These are phyloP conservation scores for Penicillium decumbens DNA, from an alignment of 2,329 filamentous ascomycete genomes.

Conservation along the genomic window DNA sequence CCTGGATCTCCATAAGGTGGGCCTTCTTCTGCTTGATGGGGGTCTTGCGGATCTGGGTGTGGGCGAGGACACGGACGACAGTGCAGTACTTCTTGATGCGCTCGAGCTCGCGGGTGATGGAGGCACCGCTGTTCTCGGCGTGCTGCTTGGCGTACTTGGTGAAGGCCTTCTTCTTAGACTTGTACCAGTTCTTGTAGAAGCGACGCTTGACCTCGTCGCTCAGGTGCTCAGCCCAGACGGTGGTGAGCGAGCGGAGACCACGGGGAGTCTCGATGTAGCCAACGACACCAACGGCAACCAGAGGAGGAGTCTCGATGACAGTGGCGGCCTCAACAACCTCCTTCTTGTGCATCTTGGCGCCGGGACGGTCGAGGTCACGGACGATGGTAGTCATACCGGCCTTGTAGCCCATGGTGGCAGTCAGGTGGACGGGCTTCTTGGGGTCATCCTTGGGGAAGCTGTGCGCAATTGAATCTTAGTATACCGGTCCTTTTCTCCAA, in stretches of 20 bases:
- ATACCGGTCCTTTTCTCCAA: slow-evolving; percentile 15
- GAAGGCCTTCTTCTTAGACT: slow-evolving; percentile 99
- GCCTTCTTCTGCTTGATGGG: slow-evolving; percentile 99
- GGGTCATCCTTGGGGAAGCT: slow-evolving; percentile 99
- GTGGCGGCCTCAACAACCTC: slow-evolving; percentile 85
- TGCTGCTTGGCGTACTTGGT: slow-evolving; percentile 99
- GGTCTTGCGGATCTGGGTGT: slow-evolving; percentile 99
- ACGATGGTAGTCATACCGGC: slow-evolving; percentile 99
- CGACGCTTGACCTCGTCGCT: slow-evolving; percentile 98
- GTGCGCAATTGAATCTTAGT: slow-evolving; percentile 32
- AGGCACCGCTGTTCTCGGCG: slow-evolving; percentile 84
- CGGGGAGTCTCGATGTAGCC: slow-evolving; percentile 99
- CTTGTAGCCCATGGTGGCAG: slow-evolving; percentile 98
- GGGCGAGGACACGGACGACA: slow-evolving; percentile 96
- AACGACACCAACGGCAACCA: slow-evolving; percentile 99
- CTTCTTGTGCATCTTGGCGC: slow-evolving; percentile 99
- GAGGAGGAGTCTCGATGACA: slow-evolving; percentile 89
- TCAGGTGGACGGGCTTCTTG: slow-evolving; percentile 99
- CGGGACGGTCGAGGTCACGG: slow-evolving; percentile 96
- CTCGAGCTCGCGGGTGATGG: slow-evolving; percentile 95
- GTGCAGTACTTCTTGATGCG: slow-evolving; percentile 99
- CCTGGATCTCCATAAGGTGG: slow-evolving; percentile 99
- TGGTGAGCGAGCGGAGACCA: slow-evolving; percentile 97
- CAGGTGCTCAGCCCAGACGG: slow-evolving; percentile 99
- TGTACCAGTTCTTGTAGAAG: slow-evolving; percentile 99